These are phyloP conservation scores for Hypoxylon fragiforme DNA, from an alignment of 495 filamentous ascomycete genomes.

Conservation along the genomic window DNA sequence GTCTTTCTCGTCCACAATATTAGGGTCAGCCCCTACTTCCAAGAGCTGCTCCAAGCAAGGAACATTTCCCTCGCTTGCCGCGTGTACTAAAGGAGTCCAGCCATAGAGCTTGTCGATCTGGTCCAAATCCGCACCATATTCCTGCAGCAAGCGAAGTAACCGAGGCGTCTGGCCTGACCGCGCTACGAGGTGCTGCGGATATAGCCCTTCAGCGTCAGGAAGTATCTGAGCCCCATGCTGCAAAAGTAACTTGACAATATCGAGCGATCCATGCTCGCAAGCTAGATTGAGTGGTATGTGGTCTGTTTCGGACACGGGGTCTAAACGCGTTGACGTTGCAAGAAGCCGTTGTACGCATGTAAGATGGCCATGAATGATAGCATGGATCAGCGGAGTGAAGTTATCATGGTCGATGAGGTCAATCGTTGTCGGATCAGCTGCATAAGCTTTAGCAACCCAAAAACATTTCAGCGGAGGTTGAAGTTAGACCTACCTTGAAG, in stretches of 20 bases:
- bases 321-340: slow-evolving; percentile 70
- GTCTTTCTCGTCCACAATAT: slow-evolving; percentile 86
- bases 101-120: slow-evolving; percentile 94
- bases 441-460: slow-evolving; percentile 15
- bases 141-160: slow-evolving; percentile 75
- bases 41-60: slow-evolving; percentile 80
- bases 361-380: slow-evolving; percentile 82
- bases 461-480: background rate
- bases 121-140: slow-evolving; percentile 88
- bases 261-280: slow-evolving; percentile 84
- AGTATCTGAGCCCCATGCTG: slow-evolving; percentile 75
- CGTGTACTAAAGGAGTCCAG: slow-evolving; percentile 96
- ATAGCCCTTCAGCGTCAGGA: slow-evolving; percentile 93
- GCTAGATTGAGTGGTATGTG: slow-evolving; percentile 94
- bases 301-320: slow-evolving; percentile 80
- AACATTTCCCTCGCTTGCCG: slow-evolving; percentile 94
- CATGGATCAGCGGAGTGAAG: slow-evolving; percentile 93
- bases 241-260: slow-evolving; percentile 81
- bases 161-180: slow-evolving; percentile 80
- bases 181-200: slow-evolving; percentile 96
- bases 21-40: slow-evolving; percentile 70
- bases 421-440: slow-evolving; percentile 64
- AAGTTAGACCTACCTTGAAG: slow-evolving; percentile 52
- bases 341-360: slow-evolving; percentile 78
- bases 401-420: slow-evolving; percentile 92